phyloP scores from a whole-genome alignment of 1,284 basidiomycete genomes.

The Pseudozyma pruni region DNA sequence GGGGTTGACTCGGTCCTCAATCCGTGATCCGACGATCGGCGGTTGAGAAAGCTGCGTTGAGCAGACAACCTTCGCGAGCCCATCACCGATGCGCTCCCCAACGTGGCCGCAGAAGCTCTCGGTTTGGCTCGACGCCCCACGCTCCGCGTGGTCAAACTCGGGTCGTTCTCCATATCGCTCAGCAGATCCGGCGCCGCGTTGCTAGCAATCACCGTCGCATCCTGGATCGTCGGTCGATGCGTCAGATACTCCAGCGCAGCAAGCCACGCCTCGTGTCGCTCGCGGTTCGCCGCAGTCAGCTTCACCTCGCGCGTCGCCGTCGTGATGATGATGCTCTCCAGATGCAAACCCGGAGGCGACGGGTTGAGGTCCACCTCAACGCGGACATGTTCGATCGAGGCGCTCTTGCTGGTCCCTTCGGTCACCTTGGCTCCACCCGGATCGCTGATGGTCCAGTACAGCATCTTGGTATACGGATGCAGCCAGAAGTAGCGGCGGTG shows the following conservation, averaged over 20 bases:
- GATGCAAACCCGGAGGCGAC: constrained; percentile 89
- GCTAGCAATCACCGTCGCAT: constrained; percentile 43
- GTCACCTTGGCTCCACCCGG: constrained; percentile 86
- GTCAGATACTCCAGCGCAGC: constrained; percentile 70
- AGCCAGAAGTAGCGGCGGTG: constrained; percentile 99
- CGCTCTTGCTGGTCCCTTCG: constrained; percentile 95
- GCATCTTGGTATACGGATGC: constrained; percentile 95
- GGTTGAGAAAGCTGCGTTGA: constrained; percentile 61
- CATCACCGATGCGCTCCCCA: constrained; percentile 29
- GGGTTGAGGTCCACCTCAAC: constrained; percentile 91
- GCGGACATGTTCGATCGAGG: constrained; percentile 92
- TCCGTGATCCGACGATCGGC: constrained; percentile 64
- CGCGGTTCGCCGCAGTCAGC: constrained; percentile 91
- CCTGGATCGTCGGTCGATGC: constrained; percentile 43
- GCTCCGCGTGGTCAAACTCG: constrained; percentile 21
- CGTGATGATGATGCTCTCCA: constrained; percentile 90
- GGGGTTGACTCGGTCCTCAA: constrained; percentile 71
- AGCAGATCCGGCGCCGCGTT: constrained; percentile 33
- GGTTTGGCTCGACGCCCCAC: constrained; percentile 34
- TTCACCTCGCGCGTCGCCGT: constrained; percentile 96
- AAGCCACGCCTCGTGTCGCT: constrained; percentile 96
- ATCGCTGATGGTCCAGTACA: constrained; percentile 96
- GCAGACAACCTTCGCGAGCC: constrained; percentile 54
- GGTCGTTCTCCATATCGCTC: constrained; percentile 40
- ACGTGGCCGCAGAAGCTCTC: constrained; percentile 24